Percentiles rank a stretch among this genome's conserved stretches.
Conservation (phyloP, 805 yeast genomes). For the Suhomyces sp. region DNA sequence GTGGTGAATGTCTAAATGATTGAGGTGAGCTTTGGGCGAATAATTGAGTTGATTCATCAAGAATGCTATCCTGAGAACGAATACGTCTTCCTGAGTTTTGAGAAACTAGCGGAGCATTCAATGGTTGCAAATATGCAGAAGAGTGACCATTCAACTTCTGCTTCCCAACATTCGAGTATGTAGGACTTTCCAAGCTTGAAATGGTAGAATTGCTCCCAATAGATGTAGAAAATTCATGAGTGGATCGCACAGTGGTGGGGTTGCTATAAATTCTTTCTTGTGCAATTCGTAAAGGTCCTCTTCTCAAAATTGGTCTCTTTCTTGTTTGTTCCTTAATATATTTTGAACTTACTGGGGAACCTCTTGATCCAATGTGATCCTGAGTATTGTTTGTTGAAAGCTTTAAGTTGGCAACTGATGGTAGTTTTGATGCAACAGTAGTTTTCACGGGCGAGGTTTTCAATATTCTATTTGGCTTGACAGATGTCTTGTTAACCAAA, state of each 20-base stretch:
- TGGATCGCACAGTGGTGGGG: slow-evolving; percentile 9
- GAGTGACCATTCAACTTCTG: too few relatives aligned
- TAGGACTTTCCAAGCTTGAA: slow-evolving; percentile 6
- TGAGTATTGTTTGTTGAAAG: neutral
- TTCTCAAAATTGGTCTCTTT: slow-evolving; percentile 2
- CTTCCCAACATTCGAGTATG: neutral
- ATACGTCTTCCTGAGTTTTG: neutral
- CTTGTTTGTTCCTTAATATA: neutral
- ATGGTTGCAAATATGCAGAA: slow-evolving; percentile 4
- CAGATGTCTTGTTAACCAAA: too few relatives aligned
- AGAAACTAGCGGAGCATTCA: slow-evolving; percentile 4
- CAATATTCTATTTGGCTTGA: neutral
- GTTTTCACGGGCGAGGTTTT: slow-evolving; percentile 1
- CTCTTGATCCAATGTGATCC: neutral
- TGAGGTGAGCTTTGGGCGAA: neutral
- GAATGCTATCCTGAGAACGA: neutral
- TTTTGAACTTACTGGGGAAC: too few relatives aligned
- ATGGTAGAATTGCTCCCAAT: slow-evolving; percentile 4
- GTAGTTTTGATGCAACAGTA: neutral
- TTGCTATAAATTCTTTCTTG: too few relatives aligned
- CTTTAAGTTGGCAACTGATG: neutral
- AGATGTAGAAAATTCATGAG: slow-evolving; percentile 7
- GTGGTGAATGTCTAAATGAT: slow-evolving; percentile 1
- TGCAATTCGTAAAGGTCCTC: too few relatives aligned
- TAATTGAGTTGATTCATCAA: neutral